These are phyloP conservation scores for Setaria viridis DNA, from an alignment of 202 grass and related monocot genomes.

Conservation along the genomic window DNA sequence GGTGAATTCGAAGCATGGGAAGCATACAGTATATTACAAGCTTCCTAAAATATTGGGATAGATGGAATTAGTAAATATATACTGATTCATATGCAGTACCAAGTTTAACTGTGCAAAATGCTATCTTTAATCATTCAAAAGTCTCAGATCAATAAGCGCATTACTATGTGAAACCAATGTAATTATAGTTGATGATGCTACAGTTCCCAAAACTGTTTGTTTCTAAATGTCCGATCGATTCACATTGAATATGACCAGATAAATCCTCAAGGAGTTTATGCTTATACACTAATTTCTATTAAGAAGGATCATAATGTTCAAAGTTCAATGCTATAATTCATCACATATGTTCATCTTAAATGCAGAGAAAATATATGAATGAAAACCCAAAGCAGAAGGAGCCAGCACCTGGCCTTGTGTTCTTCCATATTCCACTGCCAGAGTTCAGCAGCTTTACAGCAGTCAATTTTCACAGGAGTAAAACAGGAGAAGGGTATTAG, in stretches of 20 bases:
- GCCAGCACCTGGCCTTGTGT: slow-evolving; percentile 74
- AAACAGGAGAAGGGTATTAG: slow-evolving; percentile 83
- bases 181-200: not conserved
- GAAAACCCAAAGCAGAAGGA: slow-evolving; percentile 64
- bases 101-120: not conserved
- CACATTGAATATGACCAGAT: not conserved
- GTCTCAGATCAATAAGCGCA: not conserved
- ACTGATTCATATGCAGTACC: not conserved
- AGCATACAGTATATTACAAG: not conserved
- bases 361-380: slow-evolving; percentile 69
- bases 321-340: slow-evolving; percentile 11
- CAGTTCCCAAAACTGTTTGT: not conserved
- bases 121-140: not conserved
- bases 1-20: not conserved
- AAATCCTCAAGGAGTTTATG: not conserved
- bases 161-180: not conserved
- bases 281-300: not conserved
- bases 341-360: slow-evolving; percentile 10
- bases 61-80: not conserved
- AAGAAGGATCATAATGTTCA: not conserved
- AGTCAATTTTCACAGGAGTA: slow-evolving; percentile 80
- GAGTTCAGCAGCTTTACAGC: slow-evolving; percentile 76
- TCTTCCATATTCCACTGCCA: slow-evolving; percentile 95
- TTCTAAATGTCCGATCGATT: not conserved
- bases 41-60: not conserved